These are phyloP conservation scores for Naganishia kalamii DNA, from an alignment of 768 basidiomycete species.

Conservation along the genomic window DNA sequence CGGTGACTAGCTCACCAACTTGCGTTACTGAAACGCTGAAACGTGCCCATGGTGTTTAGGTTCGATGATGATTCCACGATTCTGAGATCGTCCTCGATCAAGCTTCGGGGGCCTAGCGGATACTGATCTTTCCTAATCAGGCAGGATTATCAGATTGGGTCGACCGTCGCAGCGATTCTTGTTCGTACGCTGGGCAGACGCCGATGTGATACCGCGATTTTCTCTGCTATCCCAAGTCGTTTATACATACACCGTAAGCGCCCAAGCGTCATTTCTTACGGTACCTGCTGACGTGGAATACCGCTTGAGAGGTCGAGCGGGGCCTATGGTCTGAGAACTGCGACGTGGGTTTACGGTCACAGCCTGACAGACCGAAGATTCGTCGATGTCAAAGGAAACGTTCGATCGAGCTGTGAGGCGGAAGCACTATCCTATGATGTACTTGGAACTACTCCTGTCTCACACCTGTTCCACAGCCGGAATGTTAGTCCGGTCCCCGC, in stretches of 20 bases:
- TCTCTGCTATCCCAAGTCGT: too few relatives aligned
- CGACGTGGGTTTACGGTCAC: too few relatives aligned
- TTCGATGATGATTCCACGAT: conserved; percentile 18
- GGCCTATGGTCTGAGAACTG: too few relatives aligned
- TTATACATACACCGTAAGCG: too few relatives aligned
- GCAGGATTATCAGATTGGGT: not conserved
- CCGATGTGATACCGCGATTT: too few relatives aligned
- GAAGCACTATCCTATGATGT: too few relatives aligned
- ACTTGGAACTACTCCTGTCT: too few relatives aligned
- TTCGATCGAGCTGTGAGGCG: not conserved
- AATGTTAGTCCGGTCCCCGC: too few relatives aligned
- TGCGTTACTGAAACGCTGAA: not conserved
- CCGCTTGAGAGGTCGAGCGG: not conserved
- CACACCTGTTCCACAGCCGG: too few relatives aligned
- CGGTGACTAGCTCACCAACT: too few relatives aligned
- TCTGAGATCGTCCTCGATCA: conserved; percentile 12
- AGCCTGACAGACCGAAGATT: not conserved
- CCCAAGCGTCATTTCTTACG: not conserved
- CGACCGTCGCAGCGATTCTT: too few relatives aligned
- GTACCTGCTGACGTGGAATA: not conserved
- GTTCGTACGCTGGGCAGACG: too few relatives aligned
- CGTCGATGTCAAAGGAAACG: not conserved
- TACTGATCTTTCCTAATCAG: not conserved
- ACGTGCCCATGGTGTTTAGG: not conserved
- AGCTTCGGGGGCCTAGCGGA: not conserved